phyloP scores from a whole-genome alignment of 2,329 filamentous ascomycete genomes.

The Claviceps digitariae region DNA sequence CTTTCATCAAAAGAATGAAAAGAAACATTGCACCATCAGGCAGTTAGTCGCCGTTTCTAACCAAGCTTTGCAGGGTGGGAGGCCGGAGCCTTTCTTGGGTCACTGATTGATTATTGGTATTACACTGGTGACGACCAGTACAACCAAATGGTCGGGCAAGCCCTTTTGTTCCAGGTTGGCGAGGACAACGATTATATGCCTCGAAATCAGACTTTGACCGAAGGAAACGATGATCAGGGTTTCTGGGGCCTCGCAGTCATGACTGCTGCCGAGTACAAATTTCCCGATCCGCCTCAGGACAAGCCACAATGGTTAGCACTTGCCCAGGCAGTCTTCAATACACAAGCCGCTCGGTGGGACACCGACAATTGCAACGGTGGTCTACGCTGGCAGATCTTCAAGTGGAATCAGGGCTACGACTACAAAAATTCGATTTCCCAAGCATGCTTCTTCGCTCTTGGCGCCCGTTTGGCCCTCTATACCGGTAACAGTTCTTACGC shows the following conservation, averaged over 20 bases:
- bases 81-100: constrained; percentile 56
- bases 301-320: constrained; percentile 57
- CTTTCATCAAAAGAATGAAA: not conserved
- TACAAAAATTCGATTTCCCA: constrained; percentile 60
- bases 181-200: constrained; percentile 67
- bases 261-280: constrained; percentile 56
- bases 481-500: constrained; percentile 66
- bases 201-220: constrained; percentile 51
- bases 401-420: constrained; percentile 67
- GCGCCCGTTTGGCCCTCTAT: constrained; percentile 58
- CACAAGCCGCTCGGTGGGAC: constrained; percentile 63
- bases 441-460: constrained; percentile 48
- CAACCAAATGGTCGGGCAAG: constrained; percentile 53
- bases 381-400: constrained; percentile 73
- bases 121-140: constrained; percentile 63
- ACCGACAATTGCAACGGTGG: constrained; percentile 55
- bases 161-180: constrained; percentile 62
- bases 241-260: constrained; percentile 63
- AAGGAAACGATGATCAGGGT: constrained; percentile 64
- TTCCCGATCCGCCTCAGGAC: constrained; percentile 41
- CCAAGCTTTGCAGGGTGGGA: constrained; percentile 45
- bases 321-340: constrained; percentile 71
- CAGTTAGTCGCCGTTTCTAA: not conserved
- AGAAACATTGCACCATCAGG: not conserved
- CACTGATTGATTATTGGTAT: constrained; percentile 73